phyloP scores from a whole-genome alignment of 352 stramenopile genomes.

The Phytophthora brassicae region DNA sequence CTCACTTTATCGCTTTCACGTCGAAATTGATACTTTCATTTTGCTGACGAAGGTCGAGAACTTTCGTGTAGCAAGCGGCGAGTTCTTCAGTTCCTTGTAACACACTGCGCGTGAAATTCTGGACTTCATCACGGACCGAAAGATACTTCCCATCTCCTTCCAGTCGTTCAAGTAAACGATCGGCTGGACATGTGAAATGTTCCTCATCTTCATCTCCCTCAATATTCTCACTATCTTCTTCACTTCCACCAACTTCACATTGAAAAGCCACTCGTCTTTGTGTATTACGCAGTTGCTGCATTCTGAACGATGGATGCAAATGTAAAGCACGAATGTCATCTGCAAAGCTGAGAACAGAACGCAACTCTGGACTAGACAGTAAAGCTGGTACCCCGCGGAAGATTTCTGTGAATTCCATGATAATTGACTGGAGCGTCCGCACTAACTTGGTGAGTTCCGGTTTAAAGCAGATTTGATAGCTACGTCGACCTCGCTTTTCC shows the following conservation, averaged over 20 bases:
- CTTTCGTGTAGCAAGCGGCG: conserved; percentile 31
- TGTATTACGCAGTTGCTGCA: background rate
- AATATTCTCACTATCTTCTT: background rate
- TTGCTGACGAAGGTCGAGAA: conserved; percentile 36
- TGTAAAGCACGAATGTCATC: conserved; percentile 46
- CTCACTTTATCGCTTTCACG: conserved; percentile 32
- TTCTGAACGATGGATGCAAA: conserved; percentile 5
- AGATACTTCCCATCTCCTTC: conserved; percentile 36
- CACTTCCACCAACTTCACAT: background rate
- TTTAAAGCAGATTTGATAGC: conserved; percentile 37
- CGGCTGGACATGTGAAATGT: conserved; percentile 11
- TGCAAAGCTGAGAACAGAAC: conserved; percentile 48
- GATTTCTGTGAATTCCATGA: conserved; percentile 39
- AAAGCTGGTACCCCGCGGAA: conserved; percentile 48
- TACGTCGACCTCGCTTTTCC: conserved; percentile 15
- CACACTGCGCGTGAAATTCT: conserved; percentile 38
- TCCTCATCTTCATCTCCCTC: conserved; percentile 4
- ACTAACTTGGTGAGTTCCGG: conserved; percentile 38
- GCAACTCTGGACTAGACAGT: conserved; percentile 39
- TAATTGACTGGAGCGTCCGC: conserved; percentile 24
- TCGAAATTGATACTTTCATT: conserved; percentile 62
- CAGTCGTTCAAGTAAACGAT: conserved; percentile 38
- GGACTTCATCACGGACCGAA: conserved; percentile 39
- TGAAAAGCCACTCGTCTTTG: background rate
- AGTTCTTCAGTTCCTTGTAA: conserved; percentile 30